Evolutionary conservation across 208 protist genomes (phyloP), one percentile per base, ranked within the genome.

Genomic region (Crithidia expoeki): DNA sequence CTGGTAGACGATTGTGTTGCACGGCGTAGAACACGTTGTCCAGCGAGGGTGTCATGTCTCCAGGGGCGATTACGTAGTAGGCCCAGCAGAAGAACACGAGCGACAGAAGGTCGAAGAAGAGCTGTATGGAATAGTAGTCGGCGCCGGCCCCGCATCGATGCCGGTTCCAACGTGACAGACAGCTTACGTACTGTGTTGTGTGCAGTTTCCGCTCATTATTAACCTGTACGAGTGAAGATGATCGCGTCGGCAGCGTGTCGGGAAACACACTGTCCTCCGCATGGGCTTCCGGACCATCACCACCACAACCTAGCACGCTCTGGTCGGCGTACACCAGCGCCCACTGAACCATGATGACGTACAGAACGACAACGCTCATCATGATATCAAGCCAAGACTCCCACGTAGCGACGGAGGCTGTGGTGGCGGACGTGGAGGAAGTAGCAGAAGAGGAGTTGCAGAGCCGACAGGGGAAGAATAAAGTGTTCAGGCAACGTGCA

Each of bases 1-100:
- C 87, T 2, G 87, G 86, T 17, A 95, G 71, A 2, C 84, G 67
- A 67, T 95, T 86, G 23, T 87, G 76, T 63, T 83, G 60, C n/a
- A 95, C 76, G 25, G 83, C 83, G 63, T 81, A 56, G 55, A 88
- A 36, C 34, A 93, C 59, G 69, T 84, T 89, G 66, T 72, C 72
- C 53, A 63, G 60, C 14, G 72, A 65, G 36, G 44, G 50, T 30
- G 69, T 58, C 23, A 62, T 58, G 34, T 33, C 68, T 17, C 65
- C 44, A 28, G 77, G 79, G 14, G 72, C 59, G 42, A 93, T 73
- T 14, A 55, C 55, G 72, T 80, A 88, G 72, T 90, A 93, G 56
- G 82, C 78, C 50, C 58, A 74, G 49, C 74, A 68, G 59, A 93
- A 89, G 44, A 85, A 47, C 38, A 73, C 64, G 16, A 89, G 44